phyloP scores from a whole-genome alignment of 257 asterid species.

The Mentha longifolia region DNA sequence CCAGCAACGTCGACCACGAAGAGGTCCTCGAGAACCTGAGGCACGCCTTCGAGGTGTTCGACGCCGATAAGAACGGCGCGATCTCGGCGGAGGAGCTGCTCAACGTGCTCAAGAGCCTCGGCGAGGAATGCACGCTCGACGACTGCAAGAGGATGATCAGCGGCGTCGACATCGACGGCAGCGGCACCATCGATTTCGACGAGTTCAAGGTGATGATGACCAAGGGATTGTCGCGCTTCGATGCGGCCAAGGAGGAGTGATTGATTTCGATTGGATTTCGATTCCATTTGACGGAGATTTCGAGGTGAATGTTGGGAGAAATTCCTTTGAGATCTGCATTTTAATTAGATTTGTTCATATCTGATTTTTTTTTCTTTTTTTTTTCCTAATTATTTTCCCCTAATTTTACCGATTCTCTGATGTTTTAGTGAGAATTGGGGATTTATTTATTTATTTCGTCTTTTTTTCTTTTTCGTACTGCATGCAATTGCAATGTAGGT shows the following conservation, averaged over 20 bases:
- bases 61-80: constrained; percentile 66
- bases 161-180: constrained; percentile 80
- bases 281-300: neutral
- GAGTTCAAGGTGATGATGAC: constrained; percentile 93
- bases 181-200: constrained; percentile 73
- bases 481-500: neutral
- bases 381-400: neutral
- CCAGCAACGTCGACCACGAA: constrained; percentile 55
- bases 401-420: neutral
- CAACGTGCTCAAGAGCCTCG: constrained; percentile 64
- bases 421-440: neutral
- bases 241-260: neutral
- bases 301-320: neutral
- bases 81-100: constrained; percentile 78
- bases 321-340: neutral
- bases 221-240: constrained; percentile 56
- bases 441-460: neutral
- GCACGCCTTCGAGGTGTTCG: constrained; percentile 80
- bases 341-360: neutral
- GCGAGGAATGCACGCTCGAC: constrained; percentile 76
- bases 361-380: neutral
- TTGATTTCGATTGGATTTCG: neutral
- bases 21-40: constrained; percentile 65
- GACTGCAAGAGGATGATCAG: constrained; percentile 82
- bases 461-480: neutral